Base-by-base conservation (phyloP, 306 rosid species). In the Senna tora region DNA sequence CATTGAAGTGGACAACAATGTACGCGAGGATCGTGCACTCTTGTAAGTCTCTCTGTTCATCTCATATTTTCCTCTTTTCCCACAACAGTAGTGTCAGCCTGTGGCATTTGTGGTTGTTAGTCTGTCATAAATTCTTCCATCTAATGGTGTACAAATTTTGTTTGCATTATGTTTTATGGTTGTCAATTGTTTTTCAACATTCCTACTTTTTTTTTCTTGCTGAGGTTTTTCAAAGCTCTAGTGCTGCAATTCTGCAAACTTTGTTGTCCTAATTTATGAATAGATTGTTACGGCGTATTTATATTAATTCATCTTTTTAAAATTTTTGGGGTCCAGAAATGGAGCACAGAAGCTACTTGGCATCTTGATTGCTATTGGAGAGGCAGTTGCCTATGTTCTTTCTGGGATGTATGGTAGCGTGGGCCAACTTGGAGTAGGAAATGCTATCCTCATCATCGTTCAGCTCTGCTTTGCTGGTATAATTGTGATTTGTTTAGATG, bases 391-490 rank as follows among this genome's bases (percentile, higher is more conserved):
- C 7, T 94, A 94, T 74, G 98, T 94, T 63, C 94, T 91, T 72
- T 94, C 97, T 0, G 97, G 97, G 59, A 91, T 94, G 97, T 94
- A 89, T 69, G 97, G 97, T 53, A 94, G 98, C 60, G 98, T 94
- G 72, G 90, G 93, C 75, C 98, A 94, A 74, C 98, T 94, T 75
- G 98, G 97, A 25, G 98, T 94, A 22, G 98, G 97, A 42, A 94
- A 91, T 84, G 97, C 97, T 6, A 84, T 94, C 74, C 96, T 94
- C 68, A 91, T 94, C 62, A 91, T 94, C 69, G 52, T 89, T 61
- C 98, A 91, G 85, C 96, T 94, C 52, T 94, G 91, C 82, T 94
- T 94, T 80, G 92, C 94, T 0, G 98, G 98, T 54, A 89, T 94
- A 57, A 92, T 94, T 77, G 98, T 94, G 65, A 94, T 94, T 57